These are phyloP conservation scores for Bromus sterilis DNA, from an alignment of 176 grass and related monocot species.

Conservation along the genomic window DNA sequence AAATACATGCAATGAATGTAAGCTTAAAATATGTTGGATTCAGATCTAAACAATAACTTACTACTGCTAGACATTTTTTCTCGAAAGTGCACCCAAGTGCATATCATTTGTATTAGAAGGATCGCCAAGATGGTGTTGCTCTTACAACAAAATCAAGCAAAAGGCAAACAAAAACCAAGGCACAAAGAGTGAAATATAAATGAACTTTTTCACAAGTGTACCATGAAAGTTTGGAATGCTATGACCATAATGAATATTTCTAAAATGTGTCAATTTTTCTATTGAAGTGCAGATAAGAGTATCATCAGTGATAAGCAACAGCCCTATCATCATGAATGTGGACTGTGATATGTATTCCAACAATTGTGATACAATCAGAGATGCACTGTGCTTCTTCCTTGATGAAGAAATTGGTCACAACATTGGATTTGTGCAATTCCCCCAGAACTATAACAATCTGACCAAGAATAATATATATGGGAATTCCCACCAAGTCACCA, in stretches of 20 bases:
- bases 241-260: not conserved
- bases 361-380: slow-evolving; percentile 53
- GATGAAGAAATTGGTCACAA: slow-evolving; percentile 65
- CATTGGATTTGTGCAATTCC: slow-evolving; percentile 63
- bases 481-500: slow-evolving; percentile 36
- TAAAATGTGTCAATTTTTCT: not conserved
- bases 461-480: slow-evolving; percentile 76
- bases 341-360: slow-evolving; percentile 97
- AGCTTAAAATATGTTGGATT: not conserved
- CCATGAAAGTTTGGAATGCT: not conserved
- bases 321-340: slow-evolving; percentile 74
- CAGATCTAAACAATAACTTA: not conserved
- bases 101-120: not conserved
- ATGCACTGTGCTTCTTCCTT: slow-evolving; percentile 70
- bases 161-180: not conserved
- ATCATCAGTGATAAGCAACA: slow-evolving; percentile 75
- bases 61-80: not conserved
- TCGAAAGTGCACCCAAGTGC: not conserved
- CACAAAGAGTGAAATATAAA: not conserved
- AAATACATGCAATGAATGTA: not conserved
- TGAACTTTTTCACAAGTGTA: not conserved
- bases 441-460: slow-evolving; percentile 64
- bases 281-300: slow-evolving; percentile 55
- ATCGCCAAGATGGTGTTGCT: not conserved
- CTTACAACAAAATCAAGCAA: not conserved